Evolutionary conservation across 345 rosid species (phyloP).

Genomic region (Jatropha curcas): DNA sequence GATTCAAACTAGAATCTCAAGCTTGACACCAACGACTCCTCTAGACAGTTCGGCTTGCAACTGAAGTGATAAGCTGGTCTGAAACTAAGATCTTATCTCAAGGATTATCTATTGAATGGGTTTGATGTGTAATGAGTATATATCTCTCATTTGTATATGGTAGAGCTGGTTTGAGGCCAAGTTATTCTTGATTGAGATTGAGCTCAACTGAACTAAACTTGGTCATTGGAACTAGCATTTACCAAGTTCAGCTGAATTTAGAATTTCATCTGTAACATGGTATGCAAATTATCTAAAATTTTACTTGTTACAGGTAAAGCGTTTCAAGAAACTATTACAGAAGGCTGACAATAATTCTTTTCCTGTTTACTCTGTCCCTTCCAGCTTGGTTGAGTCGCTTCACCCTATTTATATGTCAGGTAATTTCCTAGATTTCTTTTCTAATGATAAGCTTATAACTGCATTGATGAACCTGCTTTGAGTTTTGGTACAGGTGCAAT

Average conservation of each 20-base stretch:
- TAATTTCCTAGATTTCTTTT: constrained; percentile 38
- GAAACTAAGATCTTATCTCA: neutral
- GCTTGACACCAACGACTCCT: no score
- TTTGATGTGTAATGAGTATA: neutral
- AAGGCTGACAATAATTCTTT: constrained; percentile 69
- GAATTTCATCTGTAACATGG: neutral
- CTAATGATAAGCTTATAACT: neutral
- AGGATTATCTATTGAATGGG: no score
- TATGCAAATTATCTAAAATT: neutral
- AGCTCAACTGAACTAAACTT: neutral
- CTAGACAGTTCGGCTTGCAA: no score
- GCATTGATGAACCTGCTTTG: neutral
- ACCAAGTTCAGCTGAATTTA: neutral
- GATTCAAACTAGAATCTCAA: neutral
- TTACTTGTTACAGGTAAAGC: constrained; percentile 61
- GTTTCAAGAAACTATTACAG: constrained; percentile 66
- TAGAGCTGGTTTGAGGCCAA: neutral
- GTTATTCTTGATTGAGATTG: neutral
- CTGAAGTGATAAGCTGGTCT: neutral
- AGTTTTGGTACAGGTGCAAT: neutral
- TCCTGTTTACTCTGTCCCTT: constrained; percentile 50
- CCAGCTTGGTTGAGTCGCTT: constrained; percentile 51
- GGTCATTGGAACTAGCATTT: neutral
- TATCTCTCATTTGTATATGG: neutral
- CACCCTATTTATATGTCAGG: constrained; percentile 53